These are phyloP conservation scores for Cicer chorassanicum DNA, from an alignment of 306 rosid genomes.

Conservation along the genomic window DNA sequence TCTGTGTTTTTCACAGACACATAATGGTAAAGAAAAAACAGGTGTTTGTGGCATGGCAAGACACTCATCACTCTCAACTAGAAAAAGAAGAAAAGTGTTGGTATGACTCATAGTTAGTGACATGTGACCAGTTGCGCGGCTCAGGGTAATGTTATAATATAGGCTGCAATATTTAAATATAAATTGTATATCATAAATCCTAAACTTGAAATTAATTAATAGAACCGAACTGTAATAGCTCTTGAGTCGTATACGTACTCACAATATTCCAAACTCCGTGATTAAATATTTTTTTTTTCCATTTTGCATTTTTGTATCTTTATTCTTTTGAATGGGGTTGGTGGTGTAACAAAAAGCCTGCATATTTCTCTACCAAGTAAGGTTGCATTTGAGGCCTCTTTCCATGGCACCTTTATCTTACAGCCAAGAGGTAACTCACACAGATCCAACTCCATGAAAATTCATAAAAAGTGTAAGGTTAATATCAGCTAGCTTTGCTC, in stretches of 20 bases:
- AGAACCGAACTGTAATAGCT: too few species aligned
- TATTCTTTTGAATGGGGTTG: too few species aligned
- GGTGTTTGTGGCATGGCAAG: slow-evolving; percentile 56
- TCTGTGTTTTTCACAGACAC: slow-evolving; percentile 70
- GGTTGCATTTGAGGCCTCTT: slow-evolving; percentile 42
- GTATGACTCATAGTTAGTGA: too few species aligned
- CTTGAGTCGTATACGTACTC: too few species aligned
- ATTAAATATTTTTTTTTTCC: too few species aligned
- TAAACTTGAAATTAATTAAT: too few species aligned
- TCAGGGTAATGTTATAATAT: too few species aligned
- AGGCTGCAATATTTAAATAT: too few species aligned
- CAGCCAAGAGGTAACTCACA: slow-evolving; percentile 18
- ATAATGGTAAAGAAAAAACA: slow-evolving; percentile 52
- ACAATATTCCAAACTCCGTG: too few species aligned
- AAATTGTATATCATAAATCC: too few species aligned
- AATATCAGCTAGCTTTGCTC: slow-evolving; percentile 39
- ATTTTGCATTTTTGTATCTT: too few species aligned
- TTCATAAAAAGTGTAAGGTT: slow-evolving; percentile 39
- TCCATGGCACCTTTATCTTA: slow-evolving; percentile 39
- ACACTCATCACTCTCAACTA: slow-evolving; percentile 45
- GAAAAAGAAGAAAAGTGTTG: slow-evolving; percentile 5
- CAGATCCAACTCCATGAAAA: slow-evolving; percentile 40
- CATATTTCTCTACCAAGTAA: slow-evolving; percentile 44
- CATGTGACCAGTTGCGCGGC: too few species aligned
- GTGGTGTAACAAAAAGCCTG: neutral